phyloP scores from a whole-genome alignment of 2,329 filamentous ascomycete species.

The Fusarium sp. region DNA sequence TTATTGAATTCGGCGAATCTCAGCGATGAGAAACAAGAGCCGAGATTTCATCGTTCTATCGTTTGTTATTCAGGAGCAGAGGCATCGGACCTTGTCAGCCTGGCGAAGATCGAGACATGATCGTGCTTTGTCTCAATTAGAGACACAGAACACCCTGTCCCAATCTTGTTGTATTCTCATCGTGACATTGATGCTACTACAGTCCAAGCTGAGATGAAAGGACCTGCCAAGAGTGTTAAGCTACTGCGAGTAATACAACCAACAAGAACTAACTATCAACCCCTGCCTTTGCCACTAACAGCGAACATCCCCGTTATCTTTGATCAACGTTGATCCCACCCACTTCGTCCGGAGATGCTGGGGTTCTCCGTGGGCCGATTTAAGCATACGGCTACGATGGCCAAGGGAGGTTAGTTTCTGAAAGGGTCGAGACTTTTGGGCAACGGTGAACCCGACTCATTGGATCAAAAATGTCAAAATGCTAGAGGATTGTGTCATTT shows the following conservation, averaged over 20 bases:
- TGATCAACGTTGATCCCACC: neutral
- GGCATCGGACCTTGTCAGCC: too few species aligned
- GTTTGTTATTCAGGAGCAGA: too few species aligned
- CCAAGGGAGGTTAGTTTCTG: neutral
- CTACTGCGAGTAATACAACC: neutral
- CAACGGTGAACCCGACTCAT: conserved; percentile 1
- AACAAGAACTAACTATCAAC: neutral
- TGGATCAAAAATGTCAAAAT: conserved; percentile 6
- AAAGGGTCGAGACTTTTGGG: neutral
- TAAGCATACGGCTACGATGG: neutral
- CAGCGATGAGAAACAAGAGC: neutral
- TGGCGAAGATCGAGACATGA: too few species aligned
- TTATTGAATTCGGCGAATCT: neutral
- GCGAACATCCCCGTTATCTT: neutral
- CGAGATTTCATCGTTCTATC: too few species aligned
- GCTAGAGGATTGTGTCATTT: conserved; percentile 26
- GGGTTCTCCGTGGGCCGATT: neutral
- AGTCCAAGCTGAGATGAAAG: neutral
- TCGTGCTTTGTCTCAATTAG: too few species aligned
- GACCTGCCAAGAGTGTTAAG: neutral
- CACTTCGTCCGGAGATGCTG: neutral
- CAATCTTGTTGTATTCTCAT: too few species aligned
- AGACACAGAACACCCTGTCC: too few species aligned
- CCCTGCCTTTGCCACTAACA: neutral
- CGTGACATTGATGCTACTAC: neutral